A percentile compares a stretch with the other conserved stretches of the same genome.
These are phyloP conservation scores for Xanthoconium stramineum DNA, from an alignment of 768 basidiomycete genomes.

Conservation along the genomic window DNA sequence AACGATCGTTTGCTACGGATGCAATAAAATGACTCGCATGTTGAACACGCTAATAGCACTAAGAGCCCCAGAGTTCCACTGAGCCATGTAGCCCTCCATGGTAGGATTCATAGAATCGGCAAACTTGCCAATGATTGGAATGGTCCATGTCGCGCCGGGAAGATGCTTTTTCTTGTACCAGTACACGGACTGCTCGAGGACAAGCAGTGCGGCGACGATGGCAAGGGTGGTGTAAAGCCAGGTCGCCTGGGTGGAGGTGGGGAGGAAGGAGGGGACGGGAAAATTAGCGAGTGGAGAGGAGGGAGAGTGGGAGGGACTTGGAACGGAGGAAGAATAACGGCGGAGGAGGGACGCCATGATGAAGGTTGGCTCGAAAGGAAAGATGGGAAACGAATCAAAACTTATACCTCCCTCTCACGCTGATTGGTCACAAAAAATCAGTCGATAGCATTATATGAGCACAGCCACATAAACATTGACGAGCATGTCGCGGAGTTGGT, in stretches of 20 bases:
- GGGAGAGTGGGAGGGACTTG: conserved; percentile 42
- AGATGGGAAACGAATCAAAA: background rate
- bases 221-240: conserved; percentile 73
- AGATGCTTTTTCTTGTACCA: conserved; percentile 85
- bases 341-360: conserved; percentile 35
- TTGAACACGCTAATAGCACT: conserved; percentile 95
- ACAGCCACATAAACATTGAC: conserved; percentile 11
- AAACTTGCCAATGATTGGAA: conserved; percentile 97
- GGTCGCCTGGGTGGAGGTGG: conserved; percentile 21
- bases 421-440: conserved; percentile 29
- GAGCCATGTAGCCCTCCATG: conserved; percentile 86
- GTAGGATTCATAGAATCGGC: conserved; percentile 89
- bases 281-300: conserved; percentile 39
- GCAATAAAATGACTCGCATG: conserved; percentile 57
- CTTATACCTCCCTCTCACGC: conserved; percentile 3
- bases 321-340: conserved; percentile 32
- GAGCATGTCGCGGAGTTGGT: too few relatives aligned
- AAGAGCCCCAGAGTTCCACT: conserved; percentile 88
- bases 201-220: conserved; percentile 69
- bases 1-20: background rate
- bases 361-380: background rate
- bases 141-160: conserved; percentile 88
- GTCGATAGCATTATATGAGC: conserved; percentile 12
- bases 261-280: conserved; percentile 44
- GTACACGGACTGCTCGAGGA: conserved; percentile 86